Evolutionary conservation across 768 basidiomycete species (phyloP).

Genomic region (Piloderma croceum): DNA sequence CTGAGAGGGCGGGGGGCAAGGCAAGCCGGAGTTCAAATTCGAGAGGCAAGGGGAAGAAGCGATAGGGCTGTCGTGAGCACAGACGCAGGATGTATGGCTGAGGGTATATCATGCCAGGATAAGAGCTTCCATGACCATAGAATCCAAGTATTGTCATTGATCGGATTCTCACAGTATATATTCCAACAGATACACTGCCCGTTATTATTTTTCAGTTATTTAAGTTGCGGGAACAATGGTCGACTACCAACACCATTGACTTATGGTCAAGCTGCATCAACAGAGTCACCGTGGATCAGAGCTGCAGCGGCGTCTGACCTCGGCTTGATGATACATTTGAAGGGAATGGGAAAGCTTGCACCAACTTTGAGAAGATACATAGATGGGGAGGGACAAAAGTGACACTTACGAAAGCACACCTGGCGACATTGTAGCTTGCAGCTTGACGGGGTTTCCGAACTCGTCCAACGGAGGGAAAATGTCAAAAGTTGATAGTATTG

Average conservation of each 20-base stretch:
- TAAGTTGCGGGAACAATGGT: too few relatives aligned
- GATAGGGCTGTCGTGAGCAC: neutral
- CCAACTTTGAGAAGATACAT: neutral
- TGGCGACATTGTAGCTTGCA: constrained; percentile 7
- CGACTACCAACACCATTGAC: too few relatives aligned
- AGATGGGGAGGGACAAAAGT: neutral
- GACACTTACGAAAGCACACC: constrained; percentile 2
- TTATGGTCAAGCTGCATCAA: too few relatives aligned
- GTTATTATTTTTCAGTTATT: too few relatives aligned
- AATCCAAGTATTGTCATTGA: too few relatives aligned
- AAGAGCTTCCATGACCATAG: too few relatives aligned
- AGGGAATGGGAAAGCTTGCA: neutral
- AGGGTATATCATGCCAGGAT: too few relatives aligned
- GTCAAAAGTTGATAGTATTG: constrained; percentile 20
- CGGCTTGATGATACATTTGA: neutral
- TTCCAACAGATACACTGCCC: too few relatives aligned
- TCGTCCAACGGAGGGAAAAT: constrained; percentile 16
- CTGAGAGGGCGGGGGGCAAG: constrained; percentile 65
- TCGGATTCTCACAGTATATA: too few relatives aligned
- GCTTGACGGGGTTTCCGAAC: constrained; percentile 13
- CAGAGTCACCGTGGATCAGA: too few relatives aligned
- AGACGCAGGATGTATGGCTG: too few relatives aligned
- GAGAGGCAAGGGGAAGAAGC: neutral
- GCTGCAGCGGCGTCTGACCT: neutral
- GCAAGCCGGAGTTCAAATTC: constrained; percentile 33